Percentiles rank a stretch among this genome's conserved stretches.
Evolutionary conservation across 768 basidiomycete genomes (phyloP).

Genomic region (Tephrocybe sp.): DNA sequence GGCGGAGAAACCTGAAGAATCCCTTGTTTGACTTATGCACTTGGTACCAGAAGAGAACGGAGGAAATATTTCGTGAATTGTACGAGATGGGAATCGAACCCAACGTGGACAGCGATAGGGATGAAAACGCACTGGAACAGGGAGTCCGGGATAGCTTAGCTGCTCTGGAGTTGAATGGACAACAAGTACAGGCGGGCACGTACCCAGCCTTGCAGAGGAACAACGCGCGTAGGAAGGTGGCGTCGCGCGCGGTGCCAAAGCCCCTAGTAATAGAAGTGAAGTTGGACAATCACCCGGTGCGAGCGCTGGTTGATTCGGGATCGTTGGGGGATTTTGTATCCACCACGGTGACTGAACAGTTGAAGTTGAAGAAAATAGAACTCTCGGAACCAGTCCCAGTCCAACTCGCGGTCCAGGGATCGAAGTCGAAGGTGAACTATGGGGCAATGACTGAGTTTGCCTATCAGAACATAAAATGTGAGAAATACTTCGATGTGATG

Average conservation of each 20-base stretch:
- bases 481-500: too few species aligned
- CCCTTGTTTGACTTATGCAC: too few species aligned
- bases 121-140: too few species aligned
- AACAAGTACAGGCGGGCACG: too few species aligned
- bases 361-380: not conserved
- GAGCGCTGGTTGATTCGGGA: conserved; percentile 1
- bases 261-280: too few species aligned
- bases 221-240: not conserved
- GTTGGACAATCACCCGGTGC: too few species aligned
- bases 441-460: not conserved
- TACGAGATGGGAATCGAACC: too few species aligned
- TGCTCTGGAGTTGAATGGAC: too few species aligned
- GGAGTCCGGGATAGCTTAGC: not conserved
- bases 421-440: not conserved
- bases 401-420: not conserved
- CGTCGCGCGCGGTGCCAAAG: not conserved
- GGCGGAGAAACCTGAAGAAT: too few species aligned
- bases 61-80: too few species aligned
- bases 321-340: not conserved
- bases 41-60: too few species aligned
- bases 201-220: not conserved
- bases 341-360: not conserved
- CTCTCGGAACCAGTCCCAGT: not conserved
- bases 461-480: not conserved
- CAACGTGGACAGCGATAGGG: too few species aligned